Percentiles rank a stretch among this genome's conserved stretches.
Conservation (phyloP, 148 eudicot species). For the Cornus kousa region DNA sequence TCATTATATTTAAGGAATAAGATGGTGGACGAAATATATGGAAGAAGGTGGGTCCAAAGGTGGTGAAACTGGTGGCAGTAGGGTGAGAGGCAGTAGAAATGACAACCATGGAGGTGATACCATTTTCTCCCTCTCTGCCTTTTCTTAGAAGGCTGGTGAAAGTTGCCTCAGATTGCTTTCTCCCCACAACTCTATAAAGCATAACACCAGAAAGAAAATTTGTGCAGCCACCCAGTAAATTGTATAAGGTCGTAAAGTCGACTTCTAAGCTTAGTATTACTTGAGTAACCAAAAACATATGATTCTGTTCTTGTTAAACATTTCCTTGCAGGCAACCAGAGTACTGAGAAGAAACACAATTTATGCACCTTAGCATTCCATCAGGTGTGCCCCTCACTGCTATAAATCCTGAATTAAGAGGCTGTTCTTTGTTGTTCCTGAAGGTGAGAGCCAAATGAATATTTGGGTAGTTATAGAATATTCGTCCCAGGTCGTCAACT, state of each 20-base stretch:
- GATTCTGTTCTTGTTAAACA: not conserved
- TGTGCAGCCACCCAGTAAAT: not conserved
- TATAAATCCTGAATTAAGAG: constrained; percentile 90
- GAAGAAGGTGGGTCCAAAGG: not conserved
- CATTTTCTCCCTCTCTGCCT: not conserved
- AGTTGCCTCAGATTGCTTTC: not conserved
- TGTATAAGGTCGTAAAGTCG: not conserved
- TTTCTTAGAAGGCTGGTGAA: not conserved
- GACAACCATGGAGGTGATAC: not conserved
- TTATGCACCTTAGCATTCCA: constrained; percentile 64
- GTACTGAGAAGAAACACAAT: not conserved
- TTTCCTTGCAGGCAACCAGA: not conserved
- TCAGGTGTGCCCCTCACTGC: constrained; percentile 86
- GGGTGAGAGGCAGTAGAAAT: not conserved
- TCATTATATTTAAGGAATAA: not conserved
- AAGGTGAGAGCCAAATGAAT: constrained; percentile 91
- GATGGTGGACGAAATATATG: not conserved
- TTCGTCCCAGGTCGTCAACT: constrained; percentile 69
- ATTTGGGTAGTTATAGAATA: constrained; percentile 52
- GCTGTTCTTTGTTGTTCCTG: constrained; percentile 95
- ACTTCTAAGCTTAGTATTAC: not conserved
- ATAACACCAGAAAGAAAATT: not conserved
- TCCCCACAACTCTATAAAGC: not conserved
- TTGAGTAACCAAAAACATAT: not conserved
- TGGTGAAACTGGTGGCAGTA: not conserved